phyloP scores from a whole-genome alignment of 441 rosid species.

The Populus hybrid region DNA sequence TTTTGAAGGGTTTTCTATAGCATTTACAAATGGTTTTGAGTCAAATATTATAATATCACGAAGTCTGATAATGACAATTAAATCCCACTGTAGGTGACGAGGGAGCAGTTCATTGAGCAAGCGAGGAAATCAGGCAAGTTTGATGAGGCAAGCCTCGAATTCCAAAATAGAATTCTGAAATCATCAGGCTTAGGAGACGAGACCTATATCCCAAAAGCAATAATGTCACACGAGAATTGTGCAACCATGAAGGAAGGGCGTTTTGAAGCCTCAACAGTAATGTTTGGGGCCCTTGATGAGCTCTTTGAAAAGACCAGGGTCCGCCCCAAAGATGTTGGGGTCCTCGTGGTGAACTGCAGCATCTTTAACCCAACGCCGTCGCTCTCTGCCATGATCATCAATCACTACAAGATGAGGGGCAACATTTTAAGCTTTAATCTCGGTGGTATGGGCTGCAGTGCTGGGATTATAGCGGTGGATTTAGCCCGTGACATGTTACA shows the following conservation, averaged over 20 bases:
- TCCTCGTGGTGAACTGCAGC: conserved; percentile 93
- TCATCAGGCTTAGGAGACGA: conserved; percentile 86
- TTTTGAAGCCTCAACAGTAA: conserved; percentile 69
- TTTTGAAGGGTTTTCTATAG: not conserved
- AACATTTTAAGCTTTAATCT: conserved; percentile 86
- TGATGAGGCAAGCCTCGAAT: conserved; percentile 54
- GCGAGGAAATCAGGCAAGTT: conserved; percentile 59
- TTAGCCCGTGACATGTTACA: conserved; percentile 87
- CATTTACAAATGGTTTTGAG: not conserved
- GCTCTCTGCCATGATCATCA: conserved; percentile 83
- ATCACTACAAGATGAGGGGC: conserved; percentile 92
- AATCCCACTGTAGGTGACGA: conserved; percentile 47
- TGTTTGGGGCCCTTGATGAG: conserved; percentile 86
- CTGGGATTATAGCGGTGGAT: conserved; percentile 76
- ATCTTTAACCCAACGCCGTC: conserved; percentile 91
- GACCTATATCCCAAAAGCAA: conserved; percentile 65
- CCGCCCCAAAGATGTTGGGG: conserved; percentile 80
- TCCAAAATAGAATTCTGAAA: conserved; percentile 60
- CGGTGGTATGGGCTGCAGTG: conserved; percentile 96
- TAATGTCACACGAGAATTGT: conserved; percentile 50
- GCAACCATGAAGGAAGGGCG: conserved; percentile 89
- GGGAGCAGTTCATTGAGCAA: conserved; percentile 57
- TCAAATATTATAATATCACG: not conserved
- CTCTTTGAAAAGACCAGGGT: conserved; percentile 74
- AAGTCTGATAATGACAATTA: not conserved